Conservation (phyloP, 2,329 filamentous ascomycete species). For the Scytalidium lignicola region DNA sequence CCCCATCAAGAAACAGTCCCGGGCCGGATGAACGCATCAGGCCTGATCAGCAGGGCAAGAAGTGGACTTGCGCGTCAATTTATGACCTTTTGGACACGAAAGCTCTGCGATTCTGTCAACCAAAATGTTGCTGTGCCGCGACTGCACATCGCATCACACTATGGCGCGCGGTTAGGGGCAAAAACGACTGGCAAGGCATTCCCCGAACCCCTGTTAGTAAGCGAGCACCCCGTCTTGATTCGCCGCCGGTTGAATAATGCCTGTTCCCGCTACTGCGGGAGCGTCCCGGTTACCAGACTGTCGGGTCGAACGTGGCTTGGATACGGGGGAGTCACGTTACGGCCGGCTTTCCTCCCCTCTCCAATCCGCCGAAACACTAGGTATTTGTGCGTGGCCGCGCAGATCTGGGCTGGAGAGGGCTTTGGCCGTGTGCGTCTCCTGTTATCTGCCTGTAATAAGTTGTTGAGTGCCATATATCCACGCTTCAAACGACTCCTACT, state of each 20-base stretch:
- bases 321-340: constrained; percentile 6
- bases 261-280: constrained; percentile 1
- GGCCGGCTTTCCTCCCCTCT: background rate
- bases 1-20: background rate
- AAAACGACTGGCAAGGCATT: background rate
- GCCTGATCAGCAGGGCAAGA: background rate
- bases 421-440: background rate
- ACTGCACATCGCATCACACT: constrained; percentile 2
- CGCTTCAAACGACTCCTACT: background rate
- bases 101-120: background rate
- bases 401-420: constrained; percentile 2
- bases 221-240: background rate
- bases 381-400: background rate
- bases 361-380: constrained; percentile 3
- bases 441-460: too few species aligned
- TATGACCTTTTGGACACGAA: background rate
- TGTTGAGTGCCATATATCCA: too few species aligned
- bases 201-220: background rate
- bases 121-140: constrained; percentile 9
- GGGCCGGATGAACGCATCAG: background rate
- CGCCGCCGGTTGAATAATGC: background rate
- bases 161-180: constrained; percentile 1
- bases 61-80: constrained; percentile 8
- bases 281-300: constrained; percentile 10
- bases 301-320: constrained; percentile 9